Percentiles rank a stretch among this genome's conserved stretches.
These are phyloP conservation scores for Diaporthe sp. DNA, from an alignment of 2,329 filamentous ascomycete species.

Conservation along the genomic window DNA sequence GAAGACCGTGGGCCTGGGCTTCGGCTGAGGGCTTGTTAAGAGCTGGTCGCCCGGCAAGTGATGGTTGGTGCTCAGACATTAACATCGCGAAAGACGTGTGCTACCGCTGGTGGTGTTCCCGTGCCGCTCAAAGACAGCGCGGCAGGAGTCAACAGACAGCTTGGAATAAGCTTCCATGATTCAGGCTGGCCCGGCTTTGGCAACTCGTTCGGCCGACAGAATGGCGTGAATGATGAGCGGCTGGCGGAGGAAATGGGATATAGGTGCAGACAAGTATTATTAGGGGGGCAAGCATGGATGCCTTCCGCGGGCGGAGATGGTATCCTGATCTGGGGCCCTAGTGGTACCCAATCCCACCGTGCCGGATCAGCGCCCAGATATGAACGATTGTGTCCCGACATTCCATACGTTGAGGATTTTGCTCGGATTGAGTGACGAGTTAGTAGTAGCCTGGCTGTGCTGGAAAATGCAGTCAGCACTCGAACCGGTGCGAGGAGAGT, in stretches of 20 bases:
- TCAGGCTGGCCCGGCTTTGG: constrained; percentile 4
- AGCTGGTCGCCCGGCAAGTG: neutral
- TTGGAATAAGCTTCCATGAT: neutral
- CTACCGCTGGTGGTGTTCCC: neutral
- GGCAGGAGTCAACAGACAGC: constrained; percentile 14
- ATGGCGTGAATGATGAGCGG: neutral
- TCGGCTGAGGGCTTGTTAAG: neutral
- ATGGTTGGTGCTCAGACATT: constrained; percentile 4
- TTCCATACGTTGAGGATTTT: constrained; percentile 11
- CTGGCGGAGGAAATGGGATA: constrained; percentile 6
- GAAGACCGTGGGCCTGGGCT: neutral
- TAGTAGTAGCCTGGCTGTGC: constrained; percentile 4
- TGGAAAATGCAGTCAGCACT: neutral
- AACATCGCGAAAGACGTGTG: neutral
- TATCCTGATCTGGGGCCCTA: constrained; percentile 26
- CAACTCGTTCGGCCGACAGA: constrained; percentile 22
- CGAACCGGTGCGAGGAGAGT: neutral
- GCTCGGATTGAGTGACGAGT: neutral
- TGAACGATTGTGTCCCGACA: neutral
- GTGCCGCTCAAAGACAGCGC: neutral
- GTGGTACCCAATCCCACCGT: constrained; percentile 32
- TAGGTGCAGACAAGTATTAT: constrained; percentile 14
- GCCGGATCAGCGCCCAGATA: constrained; percentile 6
- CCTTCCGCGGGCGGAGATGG: constrained; percentile 29
- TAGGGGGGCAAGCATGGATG: constrained; percentile 20